A percentile compares a stretch with the other conserved stretches of the same genome.
These are phyloP conservation scores for Cytospora chrysosperma DNA, from an alignment of 2,329 filamentous ascomycete species.

Conservation along the genomic window DNA sequence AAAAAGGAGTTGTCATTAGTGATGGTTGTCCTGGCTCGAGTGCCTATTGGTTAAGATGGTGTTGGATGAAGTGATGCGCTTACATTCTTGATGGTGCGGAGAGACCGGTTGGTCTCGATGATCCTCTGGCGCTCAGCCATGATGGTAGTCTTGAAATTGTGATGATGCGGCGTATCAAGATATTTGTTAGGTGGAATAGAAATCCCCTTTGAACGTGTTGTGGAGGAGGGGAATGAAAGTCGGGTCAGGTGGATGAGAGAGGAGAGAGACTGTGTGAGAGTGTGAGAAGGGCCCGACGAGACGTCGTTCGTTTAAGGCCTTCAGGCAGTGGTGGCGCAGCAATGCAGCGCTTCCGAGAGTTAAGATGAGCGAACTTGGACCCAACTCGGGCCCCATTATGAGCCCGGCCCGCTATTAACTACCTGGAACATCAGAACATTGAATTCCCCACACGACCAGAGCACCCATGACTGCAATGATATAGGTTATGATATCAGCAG, in stretches of 20 bases:
- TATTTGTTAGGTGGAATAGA: background rate
- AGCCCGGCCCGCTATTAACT: background rate
- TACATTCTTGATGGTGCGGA: slow-evolving; percentile 85
- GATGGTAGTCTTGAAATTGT: slow-evolving; percentile 10
- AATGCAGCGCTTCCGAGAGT: background rate
- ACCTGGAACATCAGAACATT: background rate
- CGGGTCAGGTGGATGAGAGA: background rate
- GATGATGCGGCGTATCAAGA: background rate
- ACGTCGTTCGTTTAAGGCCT: background rate
- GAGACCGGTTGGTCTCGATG: slow-evolving; percentile 76
- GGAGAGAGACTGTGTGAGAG: background rate
- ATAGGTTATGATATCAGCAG: background rate
- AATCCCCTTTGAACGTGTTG: background rate
- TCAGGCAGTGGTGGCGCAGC: background rate
- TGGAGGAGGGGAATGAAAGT: background rate
- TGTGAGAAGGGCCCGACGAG: background rate
- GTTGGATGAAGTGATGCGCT: background rate
- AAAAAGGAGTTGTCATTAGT: slow-evolving; percentile 23
- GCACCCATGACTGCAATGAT: background rate
- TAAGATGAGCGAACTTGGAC: background rate
- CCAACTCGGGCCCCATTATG: background rate
- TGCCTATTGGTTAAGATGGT: slow-evolving; percentile 2
- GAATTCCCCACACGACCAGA: background rate
- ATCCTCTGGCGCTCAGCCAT: slow-evolving; percentile 53
- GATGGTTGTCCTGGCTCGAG: slow-evolving; percentile 5